Evolutionary conservation across 495 filamentous ascomycete species (phyloP).

Genomic region (Emericellopsis terricola): DNA sequence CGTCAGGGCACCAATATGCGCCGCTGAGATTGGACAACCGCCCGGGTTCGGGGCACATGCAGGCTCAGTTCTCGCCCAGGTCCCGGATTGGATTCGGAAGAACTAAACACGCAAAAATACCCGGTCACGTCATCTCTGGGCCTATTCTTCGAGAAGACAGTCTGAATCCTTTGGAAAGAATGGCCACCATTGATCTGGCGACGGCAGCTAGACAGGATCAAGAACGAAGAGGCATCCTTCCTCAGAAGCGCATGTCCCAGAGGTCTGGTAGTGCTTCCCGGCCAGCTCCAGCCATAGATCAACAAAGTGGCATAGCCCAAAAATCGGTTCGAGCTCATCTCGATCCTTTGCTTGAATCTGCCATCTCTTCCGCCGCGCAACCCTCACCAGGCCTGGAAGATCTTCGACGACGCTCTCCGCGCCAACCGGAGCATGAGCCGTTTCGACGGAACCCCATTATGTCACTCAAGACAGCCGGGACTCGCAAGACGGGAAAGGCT

Average conservation of each 20-base stretch:
- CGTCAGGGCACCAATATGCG: too few relatives aligned
- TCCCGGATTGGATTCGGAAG: too few relatives aligned
- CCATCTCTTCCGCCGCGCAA: constrained; percentile 17
- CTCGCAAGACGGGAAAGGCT: background rate
- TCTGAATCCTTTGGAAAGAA: constrained; percentile 22
- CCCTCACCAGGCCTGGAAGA: constrained; percentile 25
- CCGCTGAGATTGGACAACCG: too few relatives aligned
- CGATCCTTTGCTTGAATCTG: constrained; percentile 5
- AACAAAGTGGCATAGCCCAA: too few relatives aligned
- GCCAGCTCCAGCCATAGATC: too few relatives aligned
- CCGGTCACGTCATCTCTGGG: constrained; percentile 28
- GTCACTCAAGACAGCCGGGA: background rate
- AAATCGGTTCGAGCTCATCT: too few relatives aligned
- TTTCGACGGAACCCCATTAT: background rate
- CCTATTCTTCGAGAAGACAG: constrained; percentile 23
- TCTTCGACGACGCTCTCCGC: constrained; percentile 21
- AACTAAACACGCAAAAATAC: constrained; percentile 18
- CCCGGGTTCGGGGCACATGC: too few relatives aligned
- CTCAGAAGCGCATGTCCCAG: constrained; percentile 10
- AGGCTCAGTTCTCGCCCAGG: too few relatives aligned
- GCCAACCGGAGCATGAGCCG: constrained; percentile 7
- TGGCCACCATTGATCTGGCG: constrained; percentile 26
- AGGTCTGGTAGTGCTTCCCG: constrained; percentile 6
- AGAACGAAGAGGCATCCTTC: constrained; percentile 17
- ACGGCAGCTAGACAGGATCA: constrained; percentile 27